Percentiles rank a stretch among this genome's conserved stretches.
phyloP scores from a whole-genome alignment of 208 protist genomes.

The Hexamita inflata region DNA sequence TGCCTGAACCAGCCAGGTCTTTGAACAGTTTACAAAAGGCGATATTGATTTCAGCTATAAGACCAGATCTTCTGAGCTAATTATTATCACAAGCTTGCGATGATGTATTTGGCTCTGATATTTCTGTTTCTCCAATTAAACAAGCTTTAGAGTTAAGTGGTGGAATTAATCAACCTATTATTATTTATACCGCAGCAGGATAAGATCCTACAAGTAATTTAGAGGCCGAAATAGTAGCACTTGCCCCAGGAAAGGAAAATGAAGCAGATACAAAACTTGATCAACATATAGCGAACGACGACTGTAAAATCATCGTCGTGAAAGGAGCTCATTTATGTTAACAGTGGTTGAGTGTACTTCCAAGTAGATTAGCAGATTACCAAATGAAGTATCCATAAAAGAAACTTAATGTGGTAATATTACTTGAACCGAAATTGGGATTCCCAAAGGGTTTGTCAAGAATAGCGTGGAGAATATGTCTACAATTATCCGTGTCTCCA shows the following conservation, averaged over 20 bases:
- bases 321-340: slow-evolving; percentile 4
- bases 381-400: neutral
- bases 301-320: no score
- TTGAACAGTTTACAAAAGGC: no score
- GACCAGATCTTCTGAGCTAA: no score
- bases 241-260: neutral
- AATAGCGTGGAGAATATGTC: slow-evolving; percentile 11
- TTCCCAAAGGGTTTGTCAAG: neutral
- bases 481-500: neutral
- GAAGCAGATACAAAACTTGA: neutral
- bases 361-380: neutral
- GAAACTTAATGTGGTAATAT: neutral
- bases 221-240: neutral
- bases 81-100: neutral
- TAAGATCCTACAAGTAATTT: slow-evolving; percentile 3
- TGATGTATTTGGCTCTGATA: neutral
- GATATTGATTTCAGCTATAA: no score
- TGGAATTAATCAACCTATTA: neutral
- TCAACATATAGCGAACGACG: neutral
- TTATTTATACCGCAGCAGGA: neutral
- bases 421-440: neutral
- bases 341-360: neutral
- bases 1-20: no score
- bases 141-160: neutral
- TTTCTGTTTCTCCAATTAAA: neutral